Evolutionary conservation across 2,329 filamentous ascomycete genomes (phyloP).

Genomic region (Lachnellula occidentalis): DNA sequence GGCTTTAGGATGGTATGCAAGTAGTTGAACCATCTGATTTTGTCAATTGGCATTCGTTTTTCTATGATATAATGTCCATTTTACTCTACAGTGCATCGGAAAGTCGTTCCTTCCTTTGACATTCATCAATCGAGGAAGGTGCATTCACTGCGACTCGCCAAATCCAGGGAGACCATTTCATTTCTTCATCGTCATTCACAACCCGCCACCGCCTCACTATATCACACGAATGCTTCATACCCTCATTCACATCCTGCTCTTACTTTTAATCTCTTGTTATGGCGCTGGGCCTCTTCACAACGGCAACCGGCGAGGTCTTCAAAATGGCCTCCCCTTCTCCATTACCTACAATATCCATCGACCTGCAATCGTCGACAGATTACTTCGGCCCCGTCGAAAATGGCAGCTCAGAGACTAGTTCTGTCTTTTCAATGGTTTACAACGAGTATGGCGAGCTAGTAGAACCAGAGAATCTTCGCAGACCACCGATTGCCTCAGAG

Average conservation of each 20-base stretch:
- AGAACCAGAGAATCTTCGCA: slow-evolving; percentile 8
- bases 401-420: neutral
- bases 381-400: neutral
- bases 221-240: neutral
- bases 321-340: slow-evolving; percentile 1
- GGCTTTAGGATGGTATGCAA: slow-evolving; percentile 12
- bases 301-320: slow-evolving; percentile 8
- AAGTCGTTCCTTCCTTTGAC: neutral
- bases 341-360: neutral
- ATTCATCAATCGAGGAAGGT: neutral
- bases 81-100: neutral
- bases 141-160: neutral
- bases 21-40: neutral
- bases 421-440: slow-evolving; percentile 21
- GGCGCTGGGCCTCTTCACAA: slow-evolving; percentile 9
- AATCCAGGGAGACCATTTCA: too few relatives aligned
- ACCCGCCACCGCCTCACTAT: too few relatives aligned
- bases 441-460: slow-evolving; percentile 29
- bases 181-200: too few relatives aligned
- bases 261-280: neutral
- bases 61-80: neutral
- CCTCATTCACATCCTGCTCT: neutral
- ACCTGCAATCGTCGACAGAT: neutral
- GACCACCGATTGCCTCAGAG: slow-evolving; percentile 12
- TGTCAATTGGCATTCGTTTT: neutral